These are phyloP conservation scores for Kodamaea leandrae DNA, from an alignment of 805 yeast species.

Conservation along the genomic window DNA sequence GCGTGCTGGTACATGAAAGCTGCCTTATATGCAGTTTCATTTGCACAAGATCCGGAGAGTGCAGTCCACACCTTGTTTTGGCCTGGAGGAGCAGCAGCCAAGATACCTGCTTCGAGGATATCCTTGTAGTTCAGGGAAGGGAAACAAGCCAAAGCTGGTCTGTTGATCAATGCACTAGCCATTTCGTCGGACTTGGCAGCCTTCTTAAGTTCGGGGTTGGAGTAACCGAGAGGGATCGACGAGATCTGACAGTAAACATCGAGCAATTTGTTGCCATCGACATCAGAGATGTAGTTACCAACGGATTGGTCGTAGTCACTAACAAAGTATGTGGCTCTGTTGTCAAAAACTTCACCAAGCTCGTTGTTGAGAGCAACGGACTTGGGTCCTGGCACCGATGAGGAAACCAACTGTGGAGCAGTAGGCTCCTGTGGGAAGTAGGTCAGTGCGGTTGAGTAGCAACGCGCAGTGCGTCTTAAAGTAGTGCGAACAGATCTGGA, in stretches of 20 bases:
- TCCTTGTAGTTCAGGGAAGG: slow-evolving; percentile 37
- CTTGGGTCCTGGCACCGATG: slow-evolving; percentile 39
- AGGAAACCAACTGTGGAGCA: slow-evolving; percentile 29
- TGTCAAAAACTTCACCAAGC: slow-evolving; percentile 39
- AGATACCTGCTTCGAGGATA: slow-evolving; percentile 48
- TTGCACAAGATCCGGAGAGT: slow-evolving; percentile 66
- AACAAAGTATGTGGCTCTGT: slow-evolving; percentile 42
- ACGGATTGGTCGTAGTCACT: slow-evolving; percentile 37
- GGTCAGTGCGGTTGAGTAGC: slow-evolving; percentile 20
- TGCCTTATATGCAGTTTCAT: slow-evolving; percentile 69
- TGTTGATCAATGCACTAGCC: slow-evolving; percentile 40
- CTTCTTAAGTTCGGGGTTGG: slow-evolving; percentile 38
- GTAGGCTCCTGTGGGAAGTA: slow-evolving; percentile 40
- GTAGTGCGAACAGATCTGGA: neutral
- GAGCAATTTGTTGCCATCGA: slow-evolving; percentile 39
- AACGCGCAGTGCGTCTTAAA: neutral
- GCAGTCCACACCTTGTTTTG: slow-evolving; percentile 62
- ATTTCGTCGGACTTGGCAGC: slow-evolving; percentile 40
- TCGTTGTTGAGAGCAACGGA: slow-evolving; percentile 30
- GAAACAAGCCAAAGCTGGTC: slow-evolving; percentile 46
- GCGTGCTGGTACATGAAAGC: slow-evolving; percentile 65
- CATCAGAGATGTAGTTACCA: slow-evolving; percentile 43
- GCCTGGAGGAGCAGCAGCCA: slow-evolving; percentile 66
- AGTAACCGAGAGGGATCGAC: slow-evolving; percentile 44
- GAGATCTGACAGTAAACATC: slow-evolving; percentile 45